Percentiles rank a stretch among this genome's conserved stretches.
These are phyloP conservation scores for Exophiala sp. DNA, from an alignment of 2,329 filamentous ascomycete species.

Conservation along the genomic window DNA sequence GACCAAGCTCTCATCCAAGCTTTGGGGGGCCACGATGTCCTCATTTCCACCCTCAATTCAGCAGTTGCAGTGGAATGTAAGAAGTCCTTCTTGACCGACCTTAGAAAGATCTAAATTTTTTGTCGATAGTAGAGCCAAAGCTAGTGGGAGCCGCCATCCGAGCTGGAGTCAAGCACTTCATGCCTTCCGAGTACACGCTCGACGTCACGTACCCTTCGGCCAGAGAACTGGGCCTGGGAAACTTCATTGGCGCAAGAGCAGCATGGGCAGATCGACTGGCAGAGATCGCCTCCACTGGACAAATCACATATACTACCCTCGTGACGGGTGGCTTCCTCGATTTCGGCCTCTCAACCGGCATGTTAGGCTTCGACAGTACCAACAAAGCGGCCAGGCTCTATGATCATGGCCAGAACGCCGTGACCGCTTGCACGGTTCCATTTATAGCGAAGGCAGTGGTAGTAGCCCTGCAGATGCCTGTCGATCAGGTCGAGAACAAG, in stretches of 20 bases:
- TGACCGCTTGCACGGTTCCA: background rate
- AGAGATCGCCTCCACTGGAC: background rate
- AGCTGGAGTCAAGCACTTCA: background rate
- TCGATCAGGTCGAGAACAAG: background rate
- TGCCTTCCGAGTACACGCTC: conserved; percentile 1
- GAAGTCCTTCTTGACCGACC: background rate
- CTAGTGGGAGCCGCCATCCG: background rate
- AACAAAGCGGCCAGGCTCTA: background rate
- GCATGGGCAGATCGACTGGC: background rate
- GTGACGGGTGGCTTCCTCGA: background rate
- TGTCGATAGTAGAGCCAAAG: background rate
- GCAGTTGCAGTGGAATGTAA: background rate
- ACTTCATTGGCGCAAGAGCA: background rate
- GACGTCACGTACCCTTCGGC: background rate
- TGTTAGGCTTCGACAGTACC: background rate
- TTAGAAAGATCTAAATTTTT: background rate
- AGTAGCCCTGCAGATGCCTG: background rate
- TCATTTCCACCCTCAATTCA: background rate
- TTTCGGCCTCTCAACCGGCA: background rate
- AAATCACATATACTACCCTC: background rate
- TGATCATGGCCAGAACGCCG: background rate
- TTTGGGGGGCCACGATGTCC: background rate
- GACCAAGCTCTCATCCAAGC: background rate
- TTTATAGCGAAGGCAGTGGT: background rate
- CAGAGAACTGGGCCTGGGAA: background rate